Evolutionary conservation across 352 stramenopile species (phyloP).

Genomic region (Pythium brachiatum): DNA sequence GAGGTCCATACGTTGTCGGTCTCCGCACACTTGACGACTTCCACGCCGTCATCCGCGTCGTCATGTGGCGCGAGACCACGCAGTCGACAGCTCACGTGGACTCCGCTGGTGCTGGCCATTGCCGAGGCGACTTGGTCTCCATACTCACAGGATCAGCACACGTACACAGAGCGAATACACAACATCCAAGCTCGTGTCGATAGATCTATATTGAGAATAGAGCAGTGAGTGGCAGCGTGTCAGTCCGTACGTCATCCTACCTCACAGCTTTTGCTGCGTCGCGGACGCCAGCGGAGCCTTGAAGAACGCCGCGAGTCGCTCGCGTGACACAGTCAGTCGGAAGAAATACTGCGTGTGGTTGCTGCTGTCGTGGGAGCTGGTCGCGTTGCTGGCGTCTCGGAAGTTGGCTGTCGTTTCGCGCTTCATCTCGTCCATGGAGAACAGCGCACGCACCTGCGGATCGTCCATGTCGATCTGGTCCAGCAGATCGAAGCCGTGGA

Average conservation of each 20-base stretch:
- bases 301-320: constrained; percentile 59
- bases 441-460: constrained; percentile 57
- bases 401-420: constrained; percentile 33
- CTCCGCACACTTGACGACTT: constrained; percentile 4
- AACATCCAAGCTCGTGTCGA: not conserved
- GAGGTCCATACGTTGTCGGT: not conserved
- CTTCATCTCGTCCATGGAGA: constrained; percentile 85
- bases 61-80: constrained; percentile 17
- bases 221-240: not conserved
- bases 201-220: constrained; percentile 4
- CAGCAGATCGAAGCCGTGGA: constrained; percentile 73
- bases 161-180: not conserved
- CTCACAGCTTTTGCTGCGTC: constrained; percentile 20
- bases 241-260: too few relatives aligned
- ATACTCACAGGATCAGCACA: not conserved
- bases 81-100: constrained; percentile 70
- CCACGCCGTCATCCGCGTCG: constrained; percentile 1
- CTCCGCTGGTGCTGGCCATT: constrained; percentile 15
- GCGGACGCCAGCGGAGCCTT: constrained; percentile 28
- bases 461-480: constrained; percentile 78
- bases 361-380: not conserved
- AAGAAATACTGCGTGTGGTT: constrained; percentile 55
- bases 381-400: constrained; percentile 9
- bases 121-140: not conserved
- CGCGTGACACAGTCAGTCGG: constrained; percentile 38